Percentiles rank a stretch among this genome's conserved stretches.
Conservation (phyloP, 164 flowering plant species). For the Berberis thunbergii region DNA sequence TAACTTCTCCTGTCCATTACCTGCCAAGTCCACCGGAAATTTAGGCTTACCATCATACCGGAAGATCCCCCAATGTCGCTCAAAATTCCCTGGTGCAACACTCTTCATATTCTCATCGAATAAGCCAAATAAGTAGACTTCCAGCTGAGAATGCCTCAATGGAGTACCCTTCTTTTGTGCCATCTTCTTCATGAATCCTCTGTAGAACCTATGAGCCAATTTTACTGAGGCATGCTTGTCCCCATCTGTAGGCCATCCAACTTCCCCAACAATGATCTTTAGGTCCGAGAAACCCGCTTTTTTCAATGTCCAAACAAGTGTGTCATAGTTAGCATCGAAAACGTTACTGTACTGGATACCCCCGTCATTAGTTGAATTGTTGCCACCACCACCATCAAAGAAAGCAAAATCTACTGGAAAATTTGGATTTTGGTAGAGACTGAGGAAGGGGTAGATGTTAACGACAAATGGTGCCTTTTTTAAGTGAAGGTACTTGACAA, state of each 20-base stretch:
- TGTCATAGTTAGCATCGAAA: constrained; percentile 89
- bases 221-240: constrained; percentile 37
- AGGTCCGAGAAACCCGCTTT: constrained; percentile 47
- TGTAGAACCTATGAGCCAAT: constrained; percentile 55
- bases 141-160: constrained; percentile 48
- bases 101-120: constrained; percentile 81
- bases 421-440: constrained; percentile 52
- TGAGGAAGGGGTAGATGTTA: constrained; percentile 89
- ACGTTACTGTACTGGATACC: constrained; percentile 57
- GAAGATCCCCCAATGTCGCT: constrained; percentile 94
- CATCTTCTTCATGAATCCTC: constrained; percentile 63
- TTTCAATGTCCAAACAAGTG: constrained; percentile 60
- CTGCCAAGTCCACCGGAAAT: constrained; percentile 55
- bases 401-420: constrained; percentile 84
- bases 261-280: constrained; percentile 71
- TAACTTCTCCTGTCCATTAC: constrained; percentile 41
- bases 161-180: constrained; percentile 73
- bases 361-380: constrained; percentile 33
- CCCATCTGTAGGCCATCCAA: constrained; percentile 96
- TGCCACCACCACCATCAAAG: constrained; percentile 47
- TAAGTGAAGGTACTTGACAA: constrained; percentile 42
- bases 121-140: constrained; percentile 65
- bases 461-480: constrained; percentile 66
- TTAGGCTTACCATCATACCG: constrained; percentile 79
- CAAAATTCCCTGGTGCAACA: constrained; percentile 71